Evolutionary conservation across 2,329 filamentous ascomycete species (phyloP), one percentile per base, ranked within the genome.

Genomic region (Neoscytalidium dimidiatum): DNA sequence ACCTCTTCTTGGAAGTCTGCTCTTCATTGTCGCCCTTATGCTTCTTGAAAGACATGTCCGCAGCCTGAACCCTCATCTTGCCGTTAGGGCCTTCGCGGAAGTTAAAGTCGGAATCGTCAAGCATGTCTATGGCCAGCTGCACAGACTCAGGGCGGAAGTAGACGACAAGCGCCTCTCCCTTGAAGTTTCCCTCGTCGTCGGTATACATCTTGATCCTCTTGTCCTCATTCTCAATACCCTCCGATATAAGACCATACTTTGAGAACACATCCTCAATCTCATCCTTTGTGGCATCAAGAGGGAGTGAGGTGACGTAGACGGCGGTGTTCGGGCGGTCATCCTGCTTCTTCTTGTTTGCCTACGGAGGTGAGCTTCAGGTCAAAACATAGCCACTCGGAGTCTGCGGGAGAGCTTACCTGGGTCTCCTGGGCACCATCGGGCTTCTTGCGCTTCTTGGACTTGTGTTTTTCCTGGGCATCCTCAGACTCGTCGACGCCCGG

Each of bases 111-210:
- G 90, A 90, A 72, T 93, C 92, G 76, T 96, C 92, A 13, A 92
- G 84, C 71, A 95, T 84, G 80, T 89, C 88, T 69, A 94, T 91
- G 49, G 92, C 92, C 81, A 93, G 90, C 46, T 90, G 83, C 66
- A 99, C 94, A n/a, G 92, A 96, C 74, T 96, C 93, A 0, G 93
- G 91, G 71, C 95, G 92, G 85, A 97, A 97, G 80, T 96, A 99
- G 38, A 98, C 92, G 63, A 99, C 83, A 33, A 99, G 84, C 2
- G 92, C 94, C 74, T 98, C 94, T 67, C 95, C 95, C 75, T 97
- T 98, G 84, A 97, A 96, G 17, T 88, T 86, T 21, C 93, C 95
- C 1, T 89, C 80, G 1, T 90, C 87, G 74, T 97, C 89, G 21
- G 84, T 87, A 79, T 99, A 99, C 77, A 99, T 87, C 80, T 97